Conservation (phyloP, 192 early-diverging fungal genomes). For the Cetraspora pellucida region DNA sequence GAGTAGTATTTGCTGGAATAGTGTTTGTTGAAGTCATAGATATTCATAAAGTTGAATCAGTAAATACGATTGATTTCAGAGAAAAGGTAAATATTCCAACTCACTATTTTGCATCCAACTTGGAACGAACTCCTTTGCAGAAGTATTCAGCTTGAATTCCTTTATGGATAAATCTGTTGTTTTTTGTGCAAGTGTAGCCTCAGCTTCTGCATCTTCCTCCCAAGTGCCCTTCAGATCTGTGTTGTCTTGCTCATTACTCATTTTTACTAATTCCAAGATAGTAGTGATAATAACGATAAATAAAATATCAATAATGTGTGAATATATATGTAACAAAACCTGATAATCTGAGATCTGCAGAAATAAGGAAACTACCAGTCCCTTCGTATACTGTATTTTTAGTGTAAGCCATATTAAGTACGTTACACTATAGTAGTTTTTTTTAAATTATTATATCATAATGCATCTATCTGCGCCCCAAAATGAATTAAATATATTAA, state of each 20-base stretch:
- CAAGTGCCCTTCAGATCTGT: constrained; percentile 22
- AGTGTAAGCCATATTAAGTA: too few relatives aligned
- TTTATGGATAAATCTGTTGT: constrained; percentile 47
- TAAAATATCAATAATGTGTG: too few relatives aligned
- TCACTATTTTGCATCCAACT: constrained; percentile 50
- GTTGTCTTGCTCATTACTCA: constrained; percentile 44
- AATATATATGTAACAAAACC: too few relatives aligned
- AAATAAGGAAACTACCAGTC: too few relatives aligned
- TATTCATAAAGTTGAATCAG: constrained; percentile 6
- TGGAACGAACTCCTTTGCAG: constrained; percentile 76
- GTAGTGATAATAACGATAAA: too few relatives aligned
- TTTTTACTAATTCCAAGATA: background rate
- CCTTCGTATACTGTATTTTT: too few relatives aligned
- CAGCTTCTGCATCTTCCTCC: constrained; percentile 35
- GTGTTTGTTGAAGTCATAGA: constrained; percentile 36
- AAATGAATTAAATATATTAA: too few relatives aligned
- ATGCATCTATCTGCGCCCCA: too few relatives aligned
- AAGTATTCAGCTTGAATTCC: constrained; percentile 68
- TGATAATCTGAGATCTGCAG: too few relatives aligned
- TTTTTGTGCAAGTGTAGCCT: constrained; percentile 39
- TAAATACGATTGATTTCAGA: constrained; percentile 35
- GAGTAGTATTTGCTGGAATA: constrained; percentile 32
- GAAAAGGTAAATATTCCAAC: constrained; percentile 34
- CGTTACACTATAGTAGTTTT: too few relatives aligned
- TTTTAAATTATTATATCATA: too few relatives aligned